phyloP scores from a whole-genome alignment of 352 stramenopile species.

The Pythium brachiatum region DNA sequence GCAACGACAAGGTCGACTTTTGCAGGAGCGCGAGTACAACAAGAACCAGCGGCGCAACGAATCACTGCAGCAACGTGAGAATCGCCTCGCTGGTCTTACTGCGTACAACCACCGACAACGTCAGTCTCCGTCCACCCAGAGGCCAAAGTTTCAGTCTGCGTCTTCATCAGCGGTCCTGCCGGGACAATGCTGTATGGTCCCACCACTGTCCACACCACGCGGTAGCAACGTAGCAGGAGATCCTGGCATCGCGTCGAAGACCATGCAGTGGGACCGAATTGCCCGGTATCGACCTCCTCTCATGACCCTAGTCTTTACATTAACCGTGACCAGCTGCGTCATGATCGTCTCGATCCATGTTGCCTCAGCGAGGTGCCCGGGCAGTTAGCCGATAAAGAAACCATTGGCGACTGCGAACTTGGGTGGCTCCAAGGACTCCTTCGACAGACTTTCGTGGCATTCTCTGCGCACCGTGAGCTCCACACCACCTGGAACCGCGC shows the following conservation, averaged over 20 bases:
- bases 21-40: background rate
- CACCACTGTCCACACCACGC: slow-evolving; percentile 1
- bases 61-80: no score
- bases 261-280: slow-evolving; percentile 27
- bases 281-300: slow-evolving; percentile 16
- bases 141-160: slow-evolving; percentile 12
- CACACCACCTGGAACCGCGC: no score
- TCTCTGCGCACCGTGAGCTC: no score
- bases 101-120: no score
- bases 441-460: background rate
- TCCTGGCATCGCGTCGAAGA: slow-evolving; percentile 22
- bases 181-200: slow-evolving; percentile 18
- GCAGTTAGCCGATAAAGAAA: slow-evolving; percentile 15
- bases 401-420: slow-evolving; percentile 22
- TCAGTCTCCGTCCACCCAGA: no score
- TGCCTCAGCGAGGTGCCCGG: background rate
- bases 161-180: slow-evolving; percentile 15
- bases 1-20: background rate
- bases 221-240: slow-evolving; percentile 22
- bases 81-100: no score
- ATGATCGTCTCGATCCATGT: slow-evolving; percentile 19
- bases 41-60: background rate
- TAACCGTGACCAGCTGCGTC: slow-evolving; percentile 15
- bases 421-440: background rate
- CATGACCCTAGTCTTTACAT: slow-evolving; percentile 23